Conservation (phyloP, 1,284 basidiomycete genomes). For the Apiotrichum montevideense region DNA sequence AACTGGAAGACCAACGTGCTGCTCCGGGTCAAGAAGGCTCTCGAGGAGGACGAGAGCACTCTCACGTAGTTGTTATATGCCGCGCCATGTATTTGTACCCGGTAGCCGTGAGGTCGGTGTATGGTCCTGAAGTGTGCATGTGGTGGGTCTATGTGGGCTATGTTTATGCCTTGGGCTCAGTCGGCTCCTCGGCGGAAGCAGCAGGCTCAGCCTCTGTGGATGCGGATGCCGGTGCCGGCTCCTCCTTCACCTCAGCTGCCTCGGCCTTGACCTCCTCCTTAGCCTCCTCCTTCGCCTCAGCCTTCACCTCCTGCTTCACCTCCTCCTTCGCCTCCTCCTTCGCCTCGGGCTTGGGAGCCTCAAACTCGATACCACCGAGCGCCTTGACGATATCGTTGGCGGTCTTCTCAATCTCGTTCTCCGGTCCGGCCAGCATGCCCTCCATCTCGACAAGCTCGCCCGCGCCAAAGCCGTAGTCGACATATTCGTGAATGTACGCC, state of each 20-base stretch:
- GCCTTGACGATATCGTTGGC: constrained; percentile 24
- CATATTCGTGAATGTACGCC: constrained; percentile 68
- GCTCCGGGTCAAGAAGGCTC: constrained; percentile 75
- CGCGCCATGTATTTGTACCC: constrained; percentile 4
- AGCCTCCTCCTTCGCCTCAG: neutral
- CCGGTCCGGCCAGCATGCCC: constrained; percentile 6
- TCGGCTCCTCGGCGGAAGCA: neutral
- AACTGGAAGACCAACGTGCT: constrained; percentile 90
- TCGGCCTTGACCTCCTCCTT: neutral
- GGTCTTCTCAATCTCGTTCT: constrained; percentile 18
- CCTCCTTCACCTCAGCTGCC: neutral
- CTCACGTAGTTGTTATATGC: constrained; percentile 40
- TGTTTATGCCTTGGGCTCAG: constrained; percentile 8
- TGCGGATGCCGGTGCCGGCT: neutral
- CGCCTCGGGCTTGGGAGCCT: constrained; percentile 4
- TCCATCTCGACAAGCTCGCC: constrained; percentile 46
- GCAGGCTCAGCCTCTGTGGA: neutral
- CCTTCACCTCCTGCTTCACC: neutral
- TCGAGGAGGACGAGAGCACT: constrained; percentile 56
- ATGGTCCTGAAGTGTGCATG: constrained; percentile 1
- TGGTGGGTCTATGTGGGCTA: constrained; percentile 3
- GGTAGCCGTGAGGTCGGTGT: neutral
- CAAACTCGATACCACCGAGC: constrained; percentile 20
- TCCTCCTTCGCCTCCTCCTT: neutral
- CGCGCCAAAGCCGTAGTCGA: constrained; percentile 60